Conservation (phyloP, 1,284 basidiomycete species). For the Irpex rosettiformis region DNA sequence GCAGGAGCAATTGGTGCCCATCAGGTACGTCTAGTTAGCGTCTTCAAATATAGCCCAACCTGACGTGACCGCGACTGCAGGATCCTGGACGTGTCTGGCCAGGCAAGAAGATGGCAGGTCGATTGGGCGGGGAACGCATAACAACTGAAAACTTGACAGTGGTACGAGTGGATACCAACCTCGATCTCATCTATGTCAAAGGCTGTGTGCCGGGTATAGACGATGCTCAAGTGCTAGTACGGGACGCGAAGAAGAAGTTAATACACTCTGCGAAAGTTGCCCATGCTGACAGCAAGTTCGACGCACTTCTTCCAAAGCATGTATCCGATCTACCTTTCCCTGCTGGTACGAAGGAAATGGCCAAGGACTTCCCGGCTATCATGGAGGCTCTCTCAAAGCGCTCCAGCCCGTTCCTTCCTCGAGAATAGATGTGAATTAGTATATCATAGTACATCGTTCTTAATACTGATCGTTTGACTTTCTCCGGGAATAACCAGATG, state of each 20-base stretch:
- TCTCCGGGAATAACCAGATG: conserved; percentile 3
- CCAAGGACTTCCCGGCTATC: conserved; percentile 57
- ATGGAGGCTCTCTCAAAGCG: conserved; percentile 70
- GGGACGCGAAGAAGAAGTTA: conserved; percentile 87
- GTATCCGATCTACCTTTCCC: conserved; percentile 89
- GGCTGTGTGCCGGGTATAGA: conserved; percentile 76
- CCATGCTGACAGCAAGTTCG: conserved; percentile 73
- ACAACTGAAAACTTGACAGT: conserved; percentile 91
- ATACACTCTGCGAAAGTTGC: conserved; percentile 56
- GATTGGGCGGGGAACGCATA: conserved; percentile 81
- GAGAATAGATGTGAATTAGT: conserved; percentile 45
- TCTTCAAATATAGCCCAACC: conserved; percentile 4
- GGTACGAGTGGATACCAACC: conserved; percentile 80
- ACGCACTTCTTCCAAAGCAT: conserved; percentile 82
- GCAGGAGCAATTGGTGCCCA: conserved; percentile 94
- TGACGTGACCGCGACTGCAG: conserved; percentile 36
- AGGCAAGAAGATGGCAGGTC: conserved; percentile 98
- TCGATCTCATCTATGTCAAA: conserved; percentile 86
- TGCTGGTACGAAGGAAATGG: conserved; percentile 81
- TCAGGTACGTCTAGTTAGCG: conserved; percentile 56
- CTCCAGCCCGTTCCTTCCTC: conserved; percentile 69
- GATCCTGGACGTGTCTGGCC: conserved; percentile 94
- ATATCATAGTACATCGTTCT: conserved; percentile 4
- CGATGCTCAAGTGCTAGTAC: conserved; percentile 66
- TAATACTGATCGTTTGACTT: conserved; percentile 7